Evolutionary conservation across 305 asterid species (phyloP).

Genomic region (Fraxinus albicans): DNA sequence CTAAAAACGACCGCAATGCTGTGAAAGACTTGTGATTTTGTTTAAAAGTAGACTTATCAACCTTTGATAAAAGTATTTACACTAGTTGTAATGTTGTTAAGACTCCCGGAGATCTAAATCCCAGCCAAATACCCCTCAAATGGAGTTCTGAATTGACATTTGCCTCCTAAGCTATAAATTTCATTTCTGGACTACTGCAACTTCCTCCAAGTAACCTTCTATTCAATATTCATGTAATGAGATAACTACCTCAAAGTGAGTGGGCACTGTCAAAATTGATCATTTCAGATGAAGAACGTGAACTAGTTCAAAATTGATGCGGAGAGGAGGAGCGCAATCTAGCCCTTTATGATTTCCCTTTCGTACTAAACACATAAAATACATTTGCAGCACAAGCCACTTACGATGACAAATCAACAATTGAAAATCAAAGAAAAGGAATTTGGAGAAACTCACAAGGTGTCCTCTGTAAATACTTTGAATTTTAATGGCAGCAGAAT

Average conservation of each 20-base stretch:
- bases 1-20: background rate
- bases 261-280: background rate
- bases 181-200: background rate
- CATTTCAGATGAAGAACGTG: background rate
- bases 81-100: background rate
- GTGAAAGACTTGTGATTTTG: background rate
- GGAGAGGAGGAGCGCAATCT: background rate
- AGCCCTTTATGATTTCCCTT: background rate
- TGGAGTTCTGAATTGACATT: background rate
- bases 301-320: background rate
- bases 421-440: background rate
- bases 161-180: background rate
- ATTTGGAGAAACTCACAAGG: conserved; percentile 56
- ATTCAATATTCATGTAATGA: background rate
- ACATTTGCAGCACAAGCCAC: background rate
- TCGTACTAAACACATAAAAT: background rate
- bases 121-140: background rate
- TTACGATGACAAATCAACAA: background rate
- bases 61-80: background rate
- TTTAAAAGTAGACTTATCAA: background rate
- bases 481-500: conserved; percentile 53
- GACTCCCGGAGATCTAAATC: background rate
- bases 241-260: background rate
- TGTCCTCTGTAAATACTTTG: conserved; percentile 69
- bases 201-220: background rate